Base-by-base conservation (phyloP, 345 rosid genomes). In the Brassica cretica region DNA sequence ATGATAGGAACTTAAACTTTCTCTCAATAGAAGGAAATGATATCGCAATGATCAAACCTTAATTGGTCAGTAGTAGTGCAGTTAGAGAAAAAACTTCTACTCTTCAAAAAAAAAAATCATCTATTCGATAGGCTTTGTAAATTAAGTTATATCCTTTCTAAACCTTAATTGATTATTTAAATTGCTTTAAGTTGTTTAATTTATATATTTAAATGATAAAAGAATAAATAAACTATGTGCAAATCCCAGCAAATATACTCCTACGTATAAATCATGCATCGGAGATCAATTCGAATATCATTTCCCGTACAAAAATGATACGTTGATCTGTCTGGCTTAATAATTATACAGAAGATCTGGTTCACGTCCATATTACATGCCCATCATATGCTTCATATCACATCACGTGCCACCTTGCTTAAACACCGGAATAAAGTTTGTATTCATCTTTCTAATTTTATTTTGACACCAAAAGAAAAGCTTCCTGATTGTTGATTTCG, bases 391-490 rank as follows among this genome's bases (percentile, higher is more conserved):
- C 2, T 53, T 56, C 61, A 32, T 58, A 68, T 59, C 64, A 64
- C 41, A 62, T 71, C 76, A 77, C 72, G 76, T 77, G 81, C 62
- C 71, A 71, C 67, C 24, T 64, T 71, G 72, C 81, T 56, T 71
- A 39, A 64, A 55, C 81, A 64, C 66, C 72, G 72, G 61, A 12
- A 33, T 62, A 2, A 18, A 8, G 8, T 8, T 27, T 27, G 14
- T 19, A 59, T 19, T 19, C 63, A 21, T 9, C 32, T 59, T 49
- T 59, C 29, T 58, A 59, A 4, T 4, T 65, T 25, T 53, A 6
- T 65, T 29, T 44, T 39, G 67, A 18, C 32, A 49, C 18, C 24
- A 53, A 15, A 53, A 15, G 11, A 4, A 44, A 46, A 11, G 16
- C 27, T 72, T 72, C 29, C 11, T 29, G 7, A 21, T 59, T 21